A percentile compares a stretch with the other conserved stretches of the same genome.
Evolutionary conservation across 2,329 filamentous ascomycete genomes (phyloP).

Genomic region (Pezicula carpinea): DNA sequence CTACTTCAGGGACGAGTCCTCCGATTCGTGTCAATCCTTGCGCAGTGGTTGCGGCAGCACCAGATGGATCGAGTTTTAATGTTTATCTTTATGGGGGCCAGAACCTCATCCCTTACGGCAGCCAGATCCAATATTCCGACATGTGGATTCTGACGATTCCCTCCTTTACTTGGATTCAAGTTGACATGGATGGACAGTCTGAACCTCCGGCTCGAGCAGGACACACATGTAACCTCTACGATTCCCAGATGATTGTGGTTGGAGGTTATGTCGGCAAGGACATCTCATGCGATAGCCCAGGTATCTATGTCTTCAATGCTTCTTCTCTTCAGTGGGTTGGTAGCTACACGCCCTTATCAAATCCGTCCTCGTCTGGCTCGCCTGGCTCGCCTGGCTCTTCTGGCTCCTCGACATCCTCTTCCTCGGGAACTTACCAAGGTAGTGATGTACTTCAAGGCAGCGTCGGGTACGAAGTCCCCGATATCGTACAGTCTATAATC

Average conservation of each 20-base stretch:
- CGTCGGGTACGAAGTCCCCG: constrained; percentile 62
- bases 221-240: constrained; percentile 64
- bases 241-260: constrained; percentile 65
- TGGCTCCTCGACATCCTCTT: not conserved
- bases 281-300: constrained; percentile 60
- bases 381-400: constrained; percentile 37
- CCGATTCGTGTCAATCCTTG: constrained; percentile 68
- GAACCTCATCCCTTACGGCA: constrained; percentile 58
- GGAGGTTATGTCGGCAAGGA: constrained; percentile 63
- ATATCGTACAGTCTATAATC: constrained; percentile 55
- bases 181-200: constrained; percentile 47
- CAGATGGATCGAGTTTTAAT: constrained; percentile 71
- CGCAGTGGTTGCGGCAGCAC: constrained; percentile 62
- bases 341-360: constrained; percentile 53
- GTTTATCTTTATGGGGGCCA: constrained; percentile 77
- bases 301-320: constrained; percentile 70
- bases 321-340: constrained; percentile 59
- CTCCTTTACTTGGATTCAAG: constrained; percentile 68
- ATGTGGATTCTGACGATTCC: constrained; percentile 73
- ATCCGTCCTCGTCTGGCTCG: no score
- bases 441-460: constrained; percentile 48
- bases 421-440: constrained; percentile 3
- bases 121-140: constrained; percentile 59
- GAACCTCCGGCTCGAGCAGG: constrained; percentile 60
- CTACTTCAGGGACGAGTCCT: constrained; percentile 59